Percentiles rank a stretch among this genome's conserved stretches.
phyloP scores from a whole-genome alignment of 2,329 filamentous ascomycete species.

The Talaromyces sp. region DNA sequence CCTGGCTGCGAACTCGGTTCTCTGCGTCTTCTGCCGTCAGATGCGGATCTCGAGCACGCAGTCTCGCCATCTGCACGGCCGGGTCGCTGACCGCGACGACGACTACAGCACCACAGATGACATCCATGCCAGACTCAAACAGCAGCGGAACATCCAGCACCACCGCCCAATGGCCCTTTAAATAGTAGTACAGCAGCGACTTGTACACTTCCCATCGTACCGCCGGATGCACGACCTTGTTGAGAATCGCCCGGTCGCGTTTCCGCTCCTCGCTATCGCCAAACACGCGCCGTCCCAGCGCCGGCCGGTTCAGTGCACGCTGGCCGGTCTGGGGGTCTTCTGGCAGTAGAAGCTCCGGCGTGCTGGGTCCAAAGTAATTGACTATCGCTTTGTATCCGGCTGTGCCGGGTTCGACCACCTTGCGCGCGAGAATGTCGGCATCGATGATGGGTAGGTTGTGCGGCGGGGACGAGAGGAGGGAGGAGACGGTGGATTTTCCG shows the following conservation, averaged over 20 bases:
- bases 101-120: conserved; percentile 75
- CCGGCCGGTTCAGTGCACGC: conserved; percentile 75
- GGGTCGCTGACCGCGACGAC: conserved; percentile 82
- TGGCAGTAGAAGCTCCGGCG: conserved; percentile 75
- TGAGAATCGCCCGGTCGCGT: conserved; percentile 70
- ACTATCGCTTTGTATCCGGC: conserved; percentile 78
- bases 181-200: conserved; percentile 64
- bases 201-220: conserved; percentile 78
- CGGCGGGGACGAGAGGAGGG: conserved; percentile 70
- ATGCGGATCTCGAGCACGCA: conserved; percentile 70
- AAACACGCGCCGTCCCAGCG: conserved; percentile 80
- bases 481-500: conserved; percentile 93
- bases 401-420: conserved; percentile 91
- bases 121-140: conserved; percentile 82
- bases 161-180: conserved; percentile 76
- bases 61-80: conserved; percentile 71
- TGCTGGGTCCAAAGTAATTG: conserved; percentile 70
- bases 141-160: conserved; percentile 88
- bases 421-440: conserved; percentile 83
- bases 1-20: conserved; percentile 81
- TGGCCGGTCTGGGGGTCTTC: conserved; percentile 47
- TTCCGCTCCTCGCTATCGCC: conserved; percentile 65
- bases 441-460: conserved; percentile 89
- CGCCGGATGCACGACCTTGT: conserved; percentile 86
- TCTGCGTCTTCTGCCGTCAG: conserved; percentile 78